Conservation (phyloP, 2,329 filamentous ascomycete species). For the Gliomastix tumulicola region DNA sequence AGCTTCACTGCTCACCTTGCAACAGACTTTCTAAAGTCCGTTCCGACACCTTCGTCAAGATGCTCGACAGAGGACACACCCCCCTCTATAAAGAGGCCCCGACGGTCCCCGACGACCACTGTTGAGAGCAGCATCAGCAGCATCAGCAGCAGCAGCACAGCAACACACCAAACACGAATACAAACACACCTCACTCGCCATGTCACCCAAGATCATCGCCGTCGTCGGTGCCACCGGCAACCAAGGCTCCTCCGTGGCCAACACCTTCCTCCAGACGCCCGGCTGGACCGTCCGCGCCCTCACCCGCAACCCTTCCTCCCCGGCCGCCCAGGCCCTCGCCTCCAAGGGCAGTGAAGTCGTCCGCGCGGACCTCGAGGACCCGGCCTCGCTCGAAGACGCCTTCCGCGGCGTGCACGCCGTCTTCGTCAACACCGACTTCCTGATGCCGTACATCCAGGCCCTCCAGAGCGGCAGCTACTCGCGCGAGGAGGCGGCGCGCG, state of each 20-base stretch:
- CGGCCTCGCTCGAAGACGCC: conserved; percentile 24
- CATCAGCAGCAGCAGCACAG: neutral
- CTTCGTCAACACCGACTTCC: conserved; percentile 46
- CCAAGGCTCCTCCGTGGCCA: conserved; percentile 40
- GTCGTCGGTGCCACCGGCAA: conserved; percentile 39
- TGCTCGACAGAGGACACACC: no score
- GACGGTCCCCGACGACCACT: no score
- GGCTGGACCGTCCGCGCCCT: conserved; percentile 35
- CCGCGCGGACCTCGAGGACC: conserved; percentile 33
- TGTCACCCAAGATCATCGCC: conserved; percentile 19
- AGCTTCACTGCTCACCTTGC: no score
- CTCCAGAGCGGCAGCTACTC: conserved; percentile 27
- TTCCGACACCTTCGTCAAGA: no score
- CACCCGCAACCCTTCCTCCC: conserved; percentile 32
- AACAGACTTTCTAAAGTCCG: no score
- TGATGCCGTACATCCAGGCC: conserved; percentile 25
- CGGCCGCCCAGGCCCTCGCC: conserved; percentile 28
- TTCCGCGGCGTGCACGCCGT: conserved; percentile 36
- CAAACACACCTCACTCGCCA: neutral
- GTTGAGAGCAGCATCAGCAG: neutral
- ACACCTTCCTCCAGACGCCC: conserved; percentile 26
- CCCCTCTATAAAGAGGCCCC: no score
- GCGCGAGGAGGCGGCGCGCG: conserved; percentile 20
- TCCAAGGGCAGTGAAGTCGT: conserved; percentile 32
- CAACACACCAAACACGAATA: neutral